Conservation (phyloP, 345 rosid genomes). For the Crucihimalaya himalaica region DNA sequence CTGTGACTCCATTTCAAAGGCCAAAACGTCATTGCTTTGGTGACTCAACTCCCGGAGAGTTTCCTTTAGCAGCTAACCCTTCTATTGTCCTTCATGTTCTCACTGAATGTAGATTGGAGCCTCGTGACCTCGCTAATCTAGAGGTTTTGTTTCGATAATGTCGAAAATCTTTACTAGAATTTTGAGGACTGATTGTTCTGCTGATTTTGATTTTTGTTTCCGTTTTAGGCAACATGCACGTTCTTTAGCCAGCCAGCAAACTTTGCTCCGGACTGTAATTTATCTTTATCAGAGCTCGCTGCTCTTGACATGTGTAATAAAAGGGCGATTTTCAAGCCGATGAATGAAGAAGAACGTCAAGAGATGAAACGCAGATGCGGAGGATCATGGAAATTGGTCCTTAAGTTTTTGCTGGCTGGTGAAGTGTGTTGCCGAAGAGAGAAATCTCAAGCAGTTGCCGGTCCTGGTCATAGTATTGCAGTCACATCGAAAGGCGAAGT, state of each 20-base stretch:
- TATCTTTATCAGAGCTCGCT: slow-evolving; percentile 88
- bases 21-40: slow-evolving; percentile 80
- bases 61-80: slow-evolving; percentile 94
- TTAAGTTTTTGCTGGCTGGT: slow-evolving; percentile 87
- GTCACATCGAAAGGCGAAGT: slow-evolving; percentile 77
- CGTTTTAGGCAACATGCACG: slow-evolving; percentile 84
- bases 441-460: slow-evolving; percentile 93
- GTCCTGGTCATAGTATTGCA: slow-evolving; percentile 95
- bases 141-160: slow-evolving; percentile 56
- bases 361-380: slow-evolving; percentile 82
- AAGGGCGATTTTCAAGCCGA: slow-evolving; percentile 84
- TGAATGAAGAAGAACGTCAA: slow-evolving; percentile 68
- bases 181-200: slow-evolving; percentile 53
- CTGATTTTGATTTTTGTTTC: slow-evolving; percentile 25
- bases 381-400: slow-evolving; percentile 94
- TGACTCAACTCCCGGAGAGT: slow-evolving; percentile 89
- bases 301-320: slow-evolving; percentile 95
- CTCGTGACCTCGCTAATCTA: slow-evolving; percentile 91
- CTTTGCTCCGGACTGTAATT: slow-evolving; percentile 70
- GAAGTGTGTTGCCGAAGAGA: slow-evolving; percentile 96
- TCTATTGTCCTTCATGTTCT: slow-evolving; percentile 93
- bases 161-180: slow-evolving; percentile 10
- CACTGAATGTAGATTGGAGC: slow-evolving; percentile 79
- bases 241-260: slow-evolving; percentile 99
- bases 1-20: slow-evolving; percentile 58